Base-by-base conservation (phyloP, 1,284 basidiomycete genomes). In the Cutaneotrichosporon daszewskae region DNA sequence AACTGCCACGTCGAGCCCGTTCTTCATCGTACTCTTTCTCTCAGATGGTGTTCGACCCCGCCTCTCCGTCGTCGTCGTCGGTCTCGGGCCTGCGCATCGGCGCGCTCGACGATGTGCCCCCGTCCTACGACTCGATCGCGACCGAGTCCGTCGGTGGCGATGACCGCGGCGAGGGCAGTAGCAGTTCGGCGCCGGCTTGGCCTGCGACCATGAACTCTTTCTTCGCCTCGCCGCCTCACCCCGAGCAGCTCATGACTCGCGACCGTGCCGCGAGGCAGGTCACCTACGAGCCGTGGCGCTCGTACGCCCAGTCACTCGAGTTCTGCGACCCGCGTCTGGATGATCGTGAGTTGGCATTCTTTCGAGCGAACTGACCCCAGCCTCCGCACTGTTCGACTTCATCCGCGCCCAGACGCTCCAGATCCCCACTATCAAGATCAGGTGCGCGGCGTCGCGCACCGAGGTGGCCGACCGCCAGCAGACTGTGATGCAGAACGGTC, bases 311-410 rank as follows among this genome's bases (percentile, higher is more conserved):
- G 3, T 27, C 29, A 19, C 16, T 55, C 6, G 41, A 54, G 20
- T 46, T 42, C 14, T 49, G 41, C 35, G 66, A 68, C 45, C 40
- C 37, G 2, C 43, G 47, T 18, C 46, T 68, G 10, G 17, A 50
- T 12, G 45, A 62, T 43, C 51, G 62, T 61, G 39, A 45, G 61
- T 57, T 13, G 1, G 22, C 28, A 32, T 20, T 29, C 13, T n/a
- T 16, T 18, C 18, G 19, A 4, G 19, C 8, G n/a, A 16, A 20
- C 31, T 37, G 16, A 35, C 27, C 1, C 1, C 42, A 67, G 64
- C 65, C 13, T 37, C 47, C 3, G 40, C 46, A 0, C 54, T 69
- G 38, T 68, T 66, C 47, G 58, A 69, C 49, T 68, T 55, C 24
- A 31, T 69, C 27, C 52, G 59, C 28, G 32, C 38, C 10, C 49